phyloP scores from a whole-genome alignment of 2,329 filamentous ascomycete genomes.

The Coleophoma cylindrospora region DNA sequence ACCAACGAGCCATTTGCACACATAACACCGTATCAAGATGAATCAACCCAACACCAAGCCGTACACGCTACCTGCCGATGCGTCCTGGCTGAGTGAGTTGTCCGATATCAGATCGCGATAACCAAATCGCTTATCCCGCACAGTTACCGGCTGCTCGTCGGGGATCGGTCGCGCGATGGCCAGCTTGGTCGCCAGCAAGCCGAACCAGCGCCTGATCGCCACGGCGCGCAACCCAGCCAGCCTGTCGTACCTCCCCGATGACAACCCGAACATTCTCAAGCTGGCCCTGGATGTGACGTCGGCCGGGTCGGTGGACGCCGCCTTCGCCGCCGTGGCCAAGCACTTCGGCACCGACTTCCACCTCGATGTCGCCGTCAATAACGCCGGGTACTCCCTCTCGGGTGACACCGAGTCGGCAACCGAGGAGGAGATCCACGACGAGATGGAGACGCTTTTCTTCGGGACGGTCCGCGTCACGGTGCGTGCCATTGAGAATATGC shows the following conservation, averaged over 20 bases:
- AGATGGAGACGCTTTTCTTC: conserved; percentile 40
- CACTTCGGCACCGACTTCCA: conserved; percentile 40
- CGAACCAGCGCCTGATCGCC: conserved; percentile 36
- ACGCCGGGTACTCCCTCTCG: conserved; percentile 50
- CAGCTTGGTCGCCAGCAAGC: conserved; percentile 30
- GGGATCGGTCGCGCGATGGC: conserved; percentile 40
- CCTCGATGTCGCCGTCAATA: conserved; percentile 57
- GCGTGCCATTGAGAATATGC: conserved; percentile 31
- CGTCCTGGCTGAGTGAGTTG: conserved; percentile 33
- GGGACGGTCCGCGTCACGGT: conserved; percentile 34
- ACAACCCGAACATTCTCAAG: conserved; percentile 34
- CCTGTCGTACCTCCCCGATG: conserved; percentile 35
- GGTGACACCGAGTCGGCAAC: conserved; percentile 44
- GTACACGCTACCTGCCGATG: conserved; percentile 30
- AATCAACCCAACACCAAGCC: conserved; percentile 26
- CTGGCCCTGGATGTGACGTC: conserved; percentile 42
- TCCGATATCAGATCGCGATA: not conserved
- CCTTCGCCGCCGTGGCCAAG: conserved; percentile 28
- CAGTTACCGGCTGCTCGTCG: conserved; percentile 44
- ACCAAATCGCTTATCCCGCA: conserved; percentile 7
- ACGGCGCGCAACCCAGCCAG: conserved; percentile 38
- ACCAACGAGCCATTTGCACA: not conserved
- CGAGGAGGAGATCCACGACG: conserved; percentile 25
- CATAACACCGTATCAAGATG: conserved; percentile 13
- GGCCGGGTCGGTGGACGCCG: conserved; percentile 25